Evolutionary conservation across 768 basidiomycete species (phyloP).

Genomic region (Agaricus blazei): DNA sequence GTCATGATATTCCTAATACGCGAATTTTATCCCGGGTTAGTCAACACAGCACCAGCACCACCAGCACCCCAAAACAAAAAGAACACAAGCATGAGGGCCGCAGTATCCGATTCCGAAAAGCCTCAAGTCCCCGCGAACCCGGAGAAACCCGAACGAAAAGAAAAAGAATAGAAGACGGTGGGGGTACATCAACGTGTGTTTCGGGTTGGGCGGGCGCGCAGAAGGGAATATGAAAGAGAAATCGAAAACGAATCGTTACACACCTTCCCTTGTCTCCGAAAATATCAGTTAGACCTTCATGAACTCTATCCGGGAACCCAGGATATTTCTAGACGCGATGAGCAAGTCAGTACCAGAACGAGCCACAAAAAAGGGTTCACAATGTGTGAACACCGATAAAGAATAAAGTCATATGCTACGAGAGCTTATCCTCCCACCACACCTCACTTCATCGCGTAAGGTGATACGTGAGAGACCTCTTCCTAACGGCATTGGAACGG

Average conservation of each 20-base stretch:
- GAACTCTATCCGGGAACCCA: slow-evolving; percentile 87
- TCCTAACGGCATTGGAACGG: background rate
- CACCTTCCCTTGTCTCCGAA: slow-evolving; percentile 95
- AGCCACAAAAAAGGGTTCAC: background rate
- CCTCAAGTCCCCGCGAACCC: background rate
- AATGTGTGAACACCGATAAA: no score
- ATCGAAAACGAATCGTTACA: slow-evolving; percentile 21
- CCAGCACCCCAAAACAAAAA: no score
- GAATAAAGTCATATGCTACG: no score
- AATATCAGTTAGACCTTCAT: slow-evolving; percentile 89
- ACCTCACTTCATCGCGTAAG: background rate
- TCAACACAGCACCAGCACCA: background rate
- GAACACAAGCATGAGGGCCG: no score
- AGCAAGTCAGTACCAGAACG: background rate
- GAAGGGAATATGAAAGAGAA: background rate
- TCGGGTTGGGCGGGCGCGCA: background rate
- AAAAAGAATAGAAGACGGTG: no score
- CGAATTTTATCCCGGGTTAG: no score
- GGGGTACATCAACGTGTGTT: no score
- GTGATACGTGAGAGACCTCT: background rate
- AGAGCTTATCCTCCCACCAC: no score
- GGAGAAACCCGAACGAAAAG: background rate
- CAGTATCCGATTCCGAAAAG: background rate
- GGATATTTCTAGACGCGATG: slow-evolving; percentile 82
- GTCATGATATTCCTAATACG: slow-evolving; percentile 62